Percentiles rank a stretch among this genome's conserved stretches.
phyloP scores from a whole-genome alignment of 352 stramenopile genomes.

The Globisporangium viniferum region DNA sequence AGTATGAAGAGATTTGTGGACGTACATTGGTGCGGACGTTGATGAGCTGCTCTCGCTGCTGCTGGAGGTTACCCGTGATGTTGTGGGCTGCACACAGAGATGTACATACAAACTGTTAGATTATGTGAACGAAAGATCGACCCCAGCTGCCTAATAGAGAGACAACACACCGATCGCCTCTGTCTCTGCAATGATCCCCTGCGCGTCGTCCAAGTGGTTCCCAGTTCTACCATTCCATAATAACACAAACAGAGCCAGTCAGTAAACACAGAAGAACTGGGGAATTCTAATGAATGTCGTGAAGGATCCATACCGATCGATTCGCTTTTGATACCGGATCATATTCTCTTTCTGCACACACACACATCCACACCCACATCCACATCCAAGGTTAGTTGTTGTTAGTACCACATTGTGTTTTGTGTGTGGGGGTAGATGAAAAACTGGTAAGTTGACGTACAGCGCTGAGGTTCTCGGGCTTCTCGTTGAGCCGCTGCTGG shows the following conservation, averaged over 20 bases:
- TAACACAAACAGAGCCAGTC: background rate
- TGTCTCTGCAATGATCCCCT: constrained; percentile 63
- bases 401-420: background rate
- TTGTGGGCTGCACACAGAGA: constrained; percentile 40
- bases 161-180: constrained; percentile 49
- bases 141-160: background rate
- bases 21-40: constrained; percentile 76
- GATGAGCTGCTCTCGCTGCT: constrained; percentile 71
- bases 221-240: constrained; percentile 36
- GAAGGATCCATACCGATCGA: constrained; percentile 36
- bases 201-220: constrained; percentile 65
- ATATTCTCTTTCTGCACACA: constrained; percentile 63
- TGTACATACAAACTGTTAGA: background rate
- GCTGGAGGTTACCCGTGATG: constrained; percentile 59
- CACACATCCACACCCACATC: background rate
- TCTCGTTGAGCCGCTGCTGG: constrained; percentile 49
- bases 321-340: constrained; percentile 66
- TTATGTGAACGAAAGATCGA: background rate
- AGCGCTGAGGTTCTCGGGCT: constrained; percentile 35
- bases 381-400: background rate
- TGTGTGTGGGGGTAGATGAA: background rate
- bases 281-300: background rate
- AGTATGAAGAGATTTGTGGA: constrained; percentile 9
- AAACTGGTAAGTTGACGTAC: constrained; percentile 16
- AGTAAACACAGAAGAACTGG: background rate